Conservation (phyloP, 2,329 filamentous ascomycete genomes). For the Pezizomycotina sp. region DNA sequence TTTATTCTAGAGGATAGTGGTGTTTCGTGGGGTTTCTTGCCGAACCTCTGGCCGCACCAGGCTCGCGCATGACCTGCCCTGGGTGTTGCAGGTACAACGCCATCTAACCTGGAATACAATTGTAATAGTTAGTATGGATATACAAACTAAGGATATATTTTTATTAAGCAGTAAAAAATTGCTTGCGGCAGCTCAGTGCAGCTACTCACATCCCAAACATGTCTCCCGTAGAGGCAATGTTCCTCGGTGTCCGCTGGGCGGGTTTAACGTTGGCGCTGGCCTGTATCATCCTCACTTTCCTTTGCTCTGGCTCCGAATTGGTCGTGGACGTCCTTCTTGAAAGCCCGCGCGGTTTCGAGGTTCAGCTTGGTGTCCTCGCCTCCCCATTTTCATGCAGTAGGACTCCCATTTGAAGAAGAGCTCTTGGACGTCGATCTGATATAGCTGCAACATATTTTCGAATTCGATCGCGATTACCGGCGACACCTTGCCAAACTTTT, state of each 20-base stretch:
- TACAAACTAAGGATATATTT: background rate
- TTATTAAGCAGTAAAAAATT: background rate
- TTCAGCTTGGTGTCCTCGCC: conserved; percentile 56
- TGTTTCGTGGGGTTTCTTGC: conserved; percentile 32
- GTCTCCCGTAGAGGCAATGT: conserved; percentile 56
- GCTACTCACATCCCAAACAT: conserved; percentile 40
- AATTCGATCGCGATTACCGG: conserved; percentile 67
- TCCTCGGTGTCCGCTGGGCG: conserved; percentile 42
- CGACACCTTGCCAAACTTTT: conserved; percentile 44
- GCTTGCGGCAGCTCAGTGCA: background rate
- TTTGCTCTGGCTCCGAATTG: conserved; percentile 60
- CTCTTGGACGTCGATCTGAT: conserved; percentile 66
- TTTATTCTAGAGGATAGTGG: conserved; percentile 32
- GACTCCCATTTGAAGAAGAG: conserved; percentile 98
- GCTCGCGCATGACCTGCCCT: conserved; percentile 25
- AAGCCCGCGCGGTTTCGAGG: conserved; percentile 52
- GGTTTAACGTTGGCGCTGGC: conserved; percentile 38
- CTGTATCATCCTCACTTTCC: conserved; percentile 42
- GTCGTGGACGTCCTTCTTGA: conserved; percentile 80
- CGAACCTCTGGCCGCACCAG: conserved; percentile 29
- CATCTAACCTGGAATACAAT: conserved; percentile 40
- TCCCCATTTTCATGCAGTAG: conserved; percentile 80
- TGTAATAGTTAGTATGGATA: conserved; percentile 19
- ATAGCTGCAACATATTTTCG: conserved; percentile 68
- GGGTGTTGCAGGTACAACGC: conserved; percentile 49